Conservation (phyloP, 2,329 filamentous ascomycete genomes). For the Fusarium sp. region DNA sequence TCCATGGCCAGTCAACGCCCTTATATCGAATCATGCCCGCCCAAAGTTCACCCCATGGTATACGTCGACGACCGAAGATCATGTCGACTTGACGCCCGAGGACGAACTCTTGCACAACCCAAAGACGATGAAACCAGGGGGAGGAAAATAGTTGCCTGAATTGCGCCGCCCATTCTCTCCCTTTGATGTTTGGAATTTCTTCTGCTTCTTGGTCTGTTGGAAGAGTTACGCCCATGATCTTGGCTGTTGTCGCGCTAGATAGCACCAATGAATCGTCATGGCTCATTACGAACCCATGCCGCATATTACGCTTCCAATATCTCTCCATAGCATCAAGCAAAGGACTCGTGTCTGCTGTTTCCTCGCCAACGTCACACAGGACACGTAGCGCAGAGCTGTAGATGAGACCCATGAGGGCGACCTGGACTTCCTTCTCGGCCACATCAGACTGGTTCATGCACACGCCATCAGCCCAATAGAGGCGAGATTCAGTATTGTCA, state of each 20-base stretch:
- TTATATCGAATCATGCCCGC: background rate
- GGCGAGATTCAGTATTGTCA: rapidly evolving
- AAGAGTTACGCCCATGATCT: background rate
- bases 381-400: conserved; percentile 16
- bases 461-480: conserved; percentile 14
- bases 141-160: background rate
- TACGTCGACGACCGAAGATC: conserved; percentile 2
- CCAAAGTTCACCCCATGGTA: conserved; percentile 11
- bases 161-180: background rate
- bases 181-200: background rate
- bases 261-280: background rate
- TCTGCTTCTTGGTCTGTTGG: conserved; percentile 2
- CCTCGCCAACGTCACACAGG: conserved; percentile 6
- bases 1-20: background rate
- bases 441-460: conserved; percentile 15
- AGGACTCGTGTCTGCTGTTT: background rate
- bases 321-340: background rate
- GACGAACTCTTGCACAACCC: conserved; percentile 27
- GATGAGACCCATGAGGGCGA: conserved; percentile 14
- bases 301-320: conserved; percentile 17
- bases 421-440: conserved; percentile 6
- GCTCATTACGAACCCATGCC: background rate
- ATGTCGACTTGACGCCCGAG: conserved; percentile 11
- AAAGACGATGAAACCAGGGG: conserved; percentile 22
- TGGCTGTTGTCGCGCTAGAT: background rate